phyloP scores from a whole-genome alignment of 805 yeast genomes.

The Huiozyma naganishii region DNA sequence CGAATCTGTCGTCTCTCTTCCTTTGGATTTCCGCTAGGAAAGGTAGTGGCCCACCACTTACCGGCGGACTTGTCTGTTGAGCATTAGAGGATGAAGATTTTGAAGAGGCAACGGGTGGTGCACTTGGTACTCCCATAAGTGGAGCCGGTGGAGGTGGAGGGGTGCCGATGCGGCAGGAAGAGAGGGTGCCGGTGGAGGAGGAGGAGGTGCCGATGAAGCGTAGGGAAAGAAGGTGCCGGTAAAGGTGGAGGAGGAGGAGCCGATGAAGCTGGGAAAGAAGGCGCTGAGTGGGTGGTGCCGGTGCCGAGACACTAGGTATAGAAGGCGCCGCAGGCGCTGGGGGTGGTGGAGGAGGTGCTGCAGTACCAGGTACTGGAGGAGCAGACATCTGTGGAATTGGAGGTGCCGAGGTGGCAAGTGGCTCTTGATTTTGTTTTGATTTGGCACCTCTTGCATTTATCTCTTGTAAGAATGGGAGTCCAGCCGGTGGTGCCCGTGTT shows the following conservation, averaged over 20 bases:
- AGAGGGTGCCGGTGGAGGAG: constrained; percentile 1
- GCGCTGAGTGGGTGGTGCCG: constrained; percentile 13
- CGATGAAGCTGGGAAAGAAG: constrained; percentile 7
- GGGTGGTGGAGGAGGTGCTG: constrained; percentile 13
- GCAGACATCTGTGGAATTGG: constrained; percentile 21
- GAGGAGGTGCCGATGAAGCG: constrained; percentile 17
- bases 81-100: constrained; percentile 12
- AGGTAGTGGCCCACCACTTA: constrained; percentile 34
- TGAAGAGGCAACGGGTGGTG: constrained; percentile 18
- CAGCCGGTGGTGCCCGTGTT: constrained; percentile 13
- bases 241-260: constrained; percentile 14
- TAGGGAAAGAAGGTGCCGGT: constrained; percentile 7
- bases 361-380: constrained; percentile 12
- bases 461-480: constrained; percentile 41
- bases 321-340: constrained; percentile 12
- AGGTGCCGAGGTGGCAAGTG: constrained; percentile 11
- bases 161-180: constrained; percentile 5
- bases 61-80: constrained; percentile 12
- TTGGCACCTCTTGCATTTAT: constrained; percentile 44
- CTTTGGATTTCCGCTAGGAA: constrained; percentile 41
- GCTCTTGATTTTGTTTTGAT: not conserved
- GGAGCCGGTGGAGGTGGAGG: constrained; percentile 11
- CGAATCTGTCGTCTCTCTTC: constrained; percentile 37
- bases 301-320: constrained; percentile 8
- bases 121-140: constrained; percentile 19